Evolutionary conservation across 495 filamentous ascomycete species (phyloP).

Genomic region (Penicillium pancosmium): DNA sequence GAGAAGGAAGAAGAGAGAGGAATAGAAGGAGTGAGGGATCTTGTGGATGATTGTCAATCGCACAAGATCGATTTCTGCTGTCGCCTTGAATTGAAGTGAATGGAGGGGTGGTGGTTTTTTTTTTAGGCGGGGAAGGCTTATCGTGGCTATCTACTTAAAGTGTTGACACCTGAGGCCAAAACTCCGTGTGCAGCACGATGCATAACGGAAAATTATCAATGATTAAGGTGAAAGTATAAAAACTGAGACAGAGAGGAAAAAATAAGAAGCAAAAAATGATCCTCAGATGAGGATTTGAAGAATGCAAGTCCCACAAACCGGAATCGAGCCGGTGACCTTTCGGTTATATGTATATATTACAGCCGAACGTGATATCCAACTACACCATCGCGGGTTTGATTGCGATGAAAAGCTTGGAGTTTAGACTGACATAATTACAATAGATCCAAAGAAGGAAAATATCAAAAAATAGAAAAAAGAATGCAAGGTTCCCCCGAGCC

Average conservation of each 20-base stretch:
- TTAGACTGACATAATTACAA: background rate
- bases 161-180: background rate
- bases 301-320: slow-evolving; percentile 4
- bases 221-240: background rate
- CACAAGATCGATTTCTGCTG: background rate
- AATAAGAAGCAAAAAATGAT: background rate
- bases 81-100: background rate
- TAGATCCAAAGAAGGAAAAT: background rate
- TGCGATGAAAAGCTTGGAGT: background rate
- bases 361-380: slow-evolving; percentile 7
- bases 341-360: slow-evolving; percentile 6
- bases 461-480: background rate
- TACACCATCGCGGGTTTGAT: slow-evolving; percentile 5
- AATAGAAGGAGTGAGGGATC: too few relatives aligned
- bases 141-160: background rate
- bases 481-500: slow-evolving; percentile 9
- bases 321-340: slow-evolving; percentile 8
- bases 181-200: background rate
- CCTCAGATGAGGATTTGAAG: too few relatives aligned
- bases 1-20: background rate
- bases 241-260: background rate
- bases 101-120: slow-evolving; percentile 2
- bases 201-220: background rate
- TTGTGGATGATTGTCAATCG: background rate
- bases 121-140: slow-evolving; percentile 3